Conservation (phyloP, 805 yeast species). For the Saturnispora gosingensis region DNA sequence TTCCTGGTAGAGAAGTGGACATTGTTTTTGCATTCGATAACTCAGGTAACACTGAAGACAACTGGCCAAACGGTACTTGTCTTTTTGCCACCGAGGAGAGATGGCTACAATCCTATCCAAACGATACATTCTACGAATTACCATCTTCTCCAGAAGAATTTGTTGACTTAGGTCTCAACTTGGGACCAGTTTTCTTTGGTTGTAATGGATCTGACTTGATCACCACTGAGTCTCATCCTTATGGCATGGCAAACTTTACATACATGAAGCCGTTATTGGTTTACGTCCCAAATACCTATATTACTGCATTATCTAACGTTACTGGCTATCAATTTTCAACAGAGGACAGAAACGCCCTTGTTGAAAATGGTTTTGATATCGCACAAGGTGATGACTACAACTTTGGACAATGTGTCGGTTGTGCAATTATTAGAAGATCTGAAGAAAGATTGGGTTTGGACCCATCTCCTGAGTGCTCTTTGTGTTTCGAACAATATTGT, state of each 20-base stretch:
- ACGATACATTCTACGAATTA: slow-evolving; percentile 59
- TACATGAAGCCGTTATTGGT: slow-evolving; percentile 59
- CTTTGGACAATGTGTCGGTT: slow-evolving; percentile 67
- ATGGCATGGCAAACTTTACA: slow-evolving; percentile 20
- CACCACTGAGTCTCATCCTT: slow-evolving; percentile 22
- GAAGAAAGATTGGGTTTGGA: slow-evolving; percentile 54
- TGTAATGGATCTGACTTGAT: slow-evolving; percentile 55
- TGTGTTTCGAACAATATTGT: slow-evolving; percentile 65
- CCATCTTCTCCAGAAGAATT: slow-evolving; percentile 53
- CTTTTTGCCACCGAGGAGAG: slow-evolving; percentile 44
- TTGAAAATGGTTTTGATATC: slow-evolving; percentile 63
- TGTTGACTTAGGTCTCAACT: slow-evolving; percentile 44
- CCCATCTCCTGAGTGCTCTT: slow-evolving; percentile 44
- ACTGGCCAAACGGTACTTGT: slow-evolving; percentile 61
- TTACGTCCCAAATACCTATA: slow-evolving; percentile 62
- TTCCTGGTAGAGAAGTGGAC: slow-evolving; percentile 50
- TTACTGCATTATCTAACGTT: slow-evolving; percentile 51
- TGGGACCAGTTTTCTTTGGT: slow-evolving; percentile 70
- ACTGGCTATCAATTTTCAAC: slow-evolving; percentile 52
- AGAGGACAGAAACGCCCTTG: slow-evolving; percentile 46
- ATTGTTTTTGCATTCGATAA: slow-evolving; percentile 55
- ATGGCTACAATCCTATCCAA: slow-evolving; percentile 36
- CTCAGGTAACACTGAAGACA: slow-evolving; percentile 47
- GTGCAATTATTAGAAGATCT: slow-evolving; percentile 72
- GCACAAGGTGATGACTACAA: slow-evolving; percentile 55